Conservation (phyloP, 768 basidiomycete species). For the Rubroboletus pulcherrimus region DNA sequence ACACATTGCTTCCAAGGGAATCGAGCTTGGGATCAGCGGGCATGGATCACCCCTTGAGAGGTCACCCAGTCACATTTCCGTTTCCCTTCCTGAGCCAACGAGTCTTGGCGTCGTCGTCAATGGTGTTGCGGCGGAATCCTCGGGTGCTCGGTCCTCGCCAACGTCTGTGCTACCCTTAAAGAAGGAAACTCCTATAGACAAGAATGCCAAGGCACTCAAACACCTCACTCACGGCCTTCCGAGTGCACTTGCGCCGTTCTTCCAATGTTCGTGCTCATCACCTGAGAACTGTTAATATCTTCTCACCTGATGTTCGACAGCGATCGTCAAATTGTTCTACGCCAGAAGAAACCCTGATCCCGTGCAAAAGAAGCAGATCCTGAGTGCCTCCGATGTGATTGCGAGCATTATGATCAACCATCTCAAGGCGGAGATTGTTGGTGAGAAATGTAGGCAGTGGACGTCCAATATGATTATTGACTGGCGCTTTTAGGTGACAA, state of each 20-base stretch:
- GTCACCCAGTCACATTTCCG: conserved; percentile 42
- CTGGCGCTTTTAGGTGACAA: conserved; percentile 34
- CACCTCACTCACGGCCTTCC: conserved; percentile 80
- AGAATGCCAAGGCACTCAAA: conserved; percentile 73
- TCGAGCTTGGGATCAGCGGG: conserved; percentile 44
- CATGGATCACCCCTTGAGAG: conserved; percentile 45
- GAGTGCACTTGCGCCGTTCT: conserved; percentile 72
- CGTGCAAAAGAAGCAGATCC: conserved; percentile 73
- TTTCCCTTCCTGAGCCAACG: conserved; percentile 40
- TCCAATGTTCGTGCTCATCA: conserved; percentile 61
- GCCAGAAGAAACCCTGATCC: conserved; percentile 73
- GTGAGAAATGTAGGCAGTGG: conserved; percentile 38
- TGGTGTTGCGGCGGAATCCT: conserved; percentile 27
- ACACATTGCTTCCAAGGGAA: conserved; percentile 51
- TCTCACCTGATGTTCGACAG: conserved; percentile 36
- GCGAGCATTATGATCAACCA: conserved; percentile 73
- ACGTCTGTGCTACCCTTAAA: conserved; percentile 31
- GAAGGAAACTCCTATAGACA: conserved; percentile 46
- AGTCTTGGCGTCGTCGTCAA: conserved; percentile 30
- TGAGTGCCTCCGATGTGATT: conserved; percentile 62
- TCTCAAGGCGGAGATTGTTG: conserved; percentile 47
- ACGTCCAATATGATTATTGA: conserved; percentile 14
- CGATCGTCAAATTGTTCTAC: conserved; percentile 84
- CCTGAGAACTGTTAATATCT: not conserved
- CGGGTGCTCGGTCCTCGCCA: conserved; percentile 19